Evolutionary conservation across 495 filamentous ascomycete genomes (phyloP).

Genomic region (Hypoxylon intermedium): DNA sequence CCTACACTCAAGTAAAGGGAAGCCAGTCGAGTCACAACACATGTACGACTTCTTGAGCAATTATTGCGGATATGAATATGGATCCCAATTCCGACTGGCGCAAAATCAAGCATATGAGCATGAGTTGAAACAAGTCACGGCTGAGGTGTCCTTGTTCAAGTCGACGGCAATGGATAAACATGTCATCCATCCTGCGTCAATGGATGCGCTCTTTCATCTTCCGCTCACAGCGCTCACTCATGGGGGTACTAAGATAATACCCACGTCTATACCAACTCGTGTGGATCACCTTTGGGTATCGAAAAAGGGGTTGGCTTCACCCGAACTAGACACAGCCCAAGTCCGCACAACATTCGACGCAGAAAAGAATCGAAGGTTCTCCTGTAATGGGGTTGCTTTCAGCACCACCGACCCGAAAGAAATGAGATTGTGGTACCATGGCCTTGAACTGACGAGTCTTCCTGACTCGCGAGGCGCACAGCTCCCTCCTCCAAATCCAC

Average conservation of each 20-base stretch:
- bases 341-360: neutral
- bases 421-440: constrained; percentile 18
- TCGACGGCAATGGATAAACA: constrained; percentile 18
- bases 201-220: constrained; percentile 24
- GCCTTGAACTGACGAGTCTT: constrained; percentile 13
- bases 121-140: constrained; percentile 2
- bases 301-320: neutral
- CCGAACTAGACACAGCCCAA: neutral
- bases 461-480: neutral
- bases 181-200: constrained; percentile 50
- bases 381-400: constrained; percentile 5
- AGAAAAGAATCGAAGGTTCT: neutral
- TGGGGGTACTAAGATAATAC: constrained; percentile 13
- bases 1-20: constrained; percentile 40
- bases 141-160: constrained; percentile 3
- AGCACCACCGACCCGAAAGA: neutral
- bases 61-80: constrained; percentile 7
- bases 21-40: neutral
- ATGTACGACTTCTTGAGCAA: constrained; percentile 30
- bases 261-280: constrained; percentile 19
- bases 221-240: constrained; percentile 10
- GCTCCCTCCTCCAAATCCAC: neutral
- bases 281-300: constrained; percentile 19
- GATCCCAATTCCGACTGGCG: neutral
- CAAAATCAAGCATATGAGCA: constrained; percentile 42